Evolutionary conservation across 768 basidiomycete species (phyloP).

Genomic region (Nevesoporus exiguus): DNA sequence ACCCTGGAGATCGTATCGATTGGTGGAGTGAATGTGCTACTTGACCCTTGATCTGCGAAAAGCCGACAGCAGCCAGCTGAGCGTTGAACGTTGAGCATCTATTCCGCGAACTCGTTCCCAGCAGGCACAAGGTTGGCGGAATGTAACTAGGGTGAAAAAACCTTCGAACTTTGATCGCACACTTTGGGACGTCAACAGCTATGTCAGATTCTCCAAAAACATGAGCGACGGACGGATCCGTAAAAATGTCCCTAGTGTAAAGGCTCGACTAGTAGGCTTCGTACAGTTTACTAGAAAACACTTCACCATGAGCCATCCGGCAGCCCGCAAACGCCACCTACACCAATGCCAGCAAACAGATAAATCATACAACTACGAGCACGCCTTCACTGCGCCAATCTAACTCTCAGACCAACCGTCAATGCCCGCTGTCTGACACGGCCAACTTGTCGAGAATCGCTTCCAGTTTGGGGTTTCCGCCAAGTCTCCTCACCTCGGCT

Average conservation of each 20-base stretch:
- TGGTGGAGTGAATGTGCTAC: background rate
- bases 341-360: background rate
- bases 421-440: slow-evolving; percentile 4
- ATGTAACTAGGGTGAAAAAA: background rate
- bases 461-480: slow-evolving; percentile 69
- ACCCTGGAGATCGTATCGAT: background rate
- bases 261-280: no score
- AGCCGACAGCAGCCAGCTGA: background rate
- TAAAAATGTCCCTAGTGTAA: background rate
- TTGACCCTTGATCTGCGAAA: background rate
- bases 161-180: background rate
- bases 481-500: slow-evolving; percentile 66
- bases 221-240: background rate
- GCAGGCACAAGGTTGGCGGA: background rate
- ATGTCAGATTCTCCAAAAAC: background rate
- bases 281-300: no score
- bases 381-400: background rate
- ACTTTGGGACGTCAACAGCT: background rate
- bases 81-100: background rate
- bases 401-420: background rate
- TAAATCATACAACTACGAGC: background rate
- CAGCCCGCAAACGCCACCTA: background rate
- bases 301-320: no score
- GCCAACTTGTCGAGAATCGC: slow-evolving; percentile 53
- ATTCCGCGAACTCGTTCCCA: background rate